These are phyloP conservation scores for Aspergillus sp. DNA, from an alignment of 2,329 filamentous ascomycete species.

Conservation along the genomic window DNA sequence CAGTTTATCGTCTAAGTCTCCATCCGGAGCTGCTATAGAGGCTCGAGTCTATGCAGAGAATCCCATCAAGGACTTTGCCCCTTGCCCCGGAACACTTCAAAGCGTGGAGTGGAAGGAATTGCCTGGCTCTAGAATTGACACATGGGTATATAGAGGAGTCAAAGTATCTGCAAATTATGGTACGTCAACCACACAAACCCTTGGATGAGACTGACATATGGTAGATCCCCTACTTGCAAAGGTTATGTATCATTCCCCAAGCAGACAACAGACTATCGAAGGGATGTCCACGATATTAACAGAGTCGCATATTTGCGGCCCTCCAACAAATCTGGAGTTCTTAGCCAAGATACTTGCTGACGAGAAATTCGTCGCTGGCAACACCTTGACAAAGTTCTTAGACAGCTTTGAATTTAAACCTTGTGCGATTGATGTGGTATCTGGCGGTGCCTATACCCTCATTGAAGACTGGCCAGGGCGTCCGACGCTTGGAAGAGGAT, in stretches of 20 bases:
- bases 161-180: slow-evolving; percentile 56
- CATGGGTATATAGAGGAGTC: slow-evolving; percentile 57
- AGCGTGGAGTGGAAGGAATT: slow-evolving; percentile 52
- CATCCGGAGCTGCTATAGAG: slow-evolving; percentile 49
- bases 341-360: slow-evolving; percentile 47
- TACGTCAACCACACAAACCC: slow-evolving; percentile 14
- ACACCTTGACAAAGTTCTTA: slow-evolving; percentile 56
- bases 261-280: slow-evolving; percentile 39
- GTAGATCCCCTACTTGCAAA: slow-evolving; percentile 54
- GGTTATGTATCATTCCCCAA: slow-evolving; percentile 50
- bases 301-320: slow-evolving; percentile 47
- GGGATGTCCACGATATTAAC: slow-evolving; percentile 41
- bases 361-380: slow-evolving; percentile 43
- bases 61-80: slow-evolving; percentile 54
- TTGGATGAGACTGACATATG: not conserved
- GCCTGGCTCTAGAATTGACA: slow-evolving; percentile 53
- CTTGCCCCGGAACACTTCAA: slow-evolving; percentile 56
- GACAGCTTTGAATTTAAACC: slow-evolving; percentile 47
- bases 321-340: slow-evolving; percentile 56
- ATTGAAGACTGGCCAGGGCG: slow-evolving; percentile 57
- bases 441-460: slow-evolving; percentile 53
- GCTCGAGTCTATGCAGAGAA: slow-evolving; percentile 55
- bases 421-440: slow-evolving; percentile 52
- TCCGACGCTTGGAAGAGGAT: slow-evolving; percentile 53
- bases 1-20: slow-evolving; percentile 38